Evolutionary conservation across 805 yeast genomes (phyloP).

Genomic region (Pichia gijzeniarum): DNA sequence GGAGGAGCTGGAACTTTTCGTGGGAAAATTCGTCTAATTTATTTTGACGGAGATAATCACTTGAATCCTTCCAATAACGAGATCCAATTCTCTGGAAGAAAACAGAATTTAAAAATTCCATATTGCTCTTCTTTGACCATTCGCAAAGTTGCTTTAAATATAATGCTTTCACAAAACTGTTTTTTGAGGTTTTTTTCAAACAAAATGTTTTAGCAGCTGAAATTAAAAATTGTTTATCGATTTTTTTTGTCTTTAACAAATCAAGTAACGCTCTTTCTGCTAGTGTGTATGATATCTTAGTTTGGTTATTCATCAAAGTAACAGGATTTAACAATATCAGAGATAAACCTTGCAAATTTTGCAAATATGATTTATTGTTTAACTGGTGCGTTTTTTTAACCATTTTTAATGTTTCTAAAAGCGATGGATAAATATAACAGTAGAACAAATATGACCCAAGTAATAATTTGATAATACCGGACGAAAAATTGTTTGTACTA

Average conservation of each 20-base stretch:
- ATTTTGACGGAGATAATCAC: not conserved
- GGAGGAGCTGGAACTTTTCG: not conserved
- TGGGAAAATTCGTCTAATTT: not conserved
- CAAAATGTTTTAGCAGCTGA: slow-evolving; percentile 10
- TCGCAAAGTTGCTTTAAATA: slow-evolving; percentile 17
- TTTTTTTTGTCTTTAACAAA: not conserved
- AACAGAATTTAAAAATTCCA: not conserved
- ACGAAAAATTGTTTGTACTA: slow-evolving; percentile 17
- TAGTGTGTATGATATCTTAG: not conserved
- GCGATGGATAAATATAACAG: slow-evolving; percentile 17
- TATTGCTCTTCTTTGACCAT: not conserved
- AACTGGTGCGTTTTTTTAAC: not conserved
- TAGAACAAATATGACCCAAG: slow-evolving; percentile 20
- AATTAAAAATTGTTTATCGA: slow-evolving; percentile 1
- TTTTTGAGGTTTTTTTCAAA: slow-evolving; percentile 10
- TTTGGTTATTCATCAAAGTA: not conserved
- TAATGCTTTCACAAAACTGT: slow-evolving; percentile 21
- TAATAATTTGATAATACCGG: slow-evolving; percentile 25
- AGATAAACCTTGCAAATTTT: not conserved
- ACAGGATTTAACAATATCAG: not conserved
- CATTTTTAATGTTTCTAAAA: not conserved
- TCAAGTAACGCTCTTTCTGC: not conserved
- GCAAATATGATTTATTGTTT: not conserved
- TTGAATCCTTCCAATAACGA: not conserved
- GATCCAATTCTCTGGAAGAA: not conserved